Conservation (phyloP, 441 rosid genomes). For the Pelargonium australe region DNA sequence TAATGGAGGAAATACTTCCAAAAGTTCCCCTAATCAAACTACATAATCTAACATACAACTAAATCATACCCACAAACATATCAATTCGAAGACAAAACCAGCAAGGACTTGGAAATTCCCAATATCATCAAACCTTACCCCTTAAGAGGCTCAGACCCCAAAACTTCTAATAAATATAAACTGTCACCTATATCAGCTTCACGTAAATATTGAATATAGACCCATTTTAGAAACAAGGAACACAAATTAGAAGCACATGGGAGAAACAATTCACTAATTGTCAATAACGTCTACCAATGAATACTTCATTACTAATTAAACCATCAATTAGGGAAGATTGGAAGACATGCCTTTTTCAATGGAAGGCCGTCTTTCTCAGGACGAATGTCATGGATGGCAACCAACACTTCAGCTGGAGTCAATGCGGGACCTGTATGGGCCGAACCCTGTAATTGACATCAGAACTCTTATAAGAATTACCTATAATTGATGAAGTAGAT, state of each 20-base stretch:
- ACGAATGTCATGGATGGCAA: slow-evolving; percentile 84
- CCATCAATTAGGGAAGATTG: slow-evolving; percentile 19
- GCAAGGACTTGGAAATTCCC: too few species aligned
- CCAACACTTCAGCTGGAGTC: slow-evolving; percentile 96
- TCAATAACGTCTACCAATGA: slow-evolving; percentile 3
- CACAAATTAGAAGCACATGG: slow-evolving; percentile 3
- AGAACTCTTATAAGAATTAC: background rate
- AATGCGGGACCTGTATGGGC: slow-evolving; percentile 99
- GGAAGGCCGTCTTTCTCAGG: slow-evolving; percentile 90
- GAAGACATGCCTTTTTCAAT: slow-evolving; percentile 63
- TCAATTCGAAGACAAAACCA: too few species aligned
- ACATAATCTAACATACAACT: too few species aligned
- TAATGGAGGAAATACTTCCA: too few species aligned
- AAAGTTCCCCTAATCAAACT: too few species aligned
- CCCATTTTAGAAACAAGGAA: background rate
- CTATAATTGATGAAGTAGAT: background rate
- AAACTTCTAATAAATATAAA: too few species aligned
- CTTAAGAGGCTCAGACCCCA: too few species aligned
- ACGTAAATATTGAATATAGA: background rate
- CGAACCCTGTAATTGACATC: slow-evolving; percentile 66
- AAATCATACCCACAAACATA: too few species aligned
- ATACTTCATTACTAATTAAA: slow-evolving; percentile 11
- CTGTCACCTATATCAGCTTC: too few species aligned
- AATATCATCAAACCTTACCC: too few species aligned
- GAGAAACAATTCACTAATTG: slow-evolving; percentile 1